phyloP scores from a whole-genome alignment of 805 yeast genomes.

The Starmera pachycereana region DNA sequence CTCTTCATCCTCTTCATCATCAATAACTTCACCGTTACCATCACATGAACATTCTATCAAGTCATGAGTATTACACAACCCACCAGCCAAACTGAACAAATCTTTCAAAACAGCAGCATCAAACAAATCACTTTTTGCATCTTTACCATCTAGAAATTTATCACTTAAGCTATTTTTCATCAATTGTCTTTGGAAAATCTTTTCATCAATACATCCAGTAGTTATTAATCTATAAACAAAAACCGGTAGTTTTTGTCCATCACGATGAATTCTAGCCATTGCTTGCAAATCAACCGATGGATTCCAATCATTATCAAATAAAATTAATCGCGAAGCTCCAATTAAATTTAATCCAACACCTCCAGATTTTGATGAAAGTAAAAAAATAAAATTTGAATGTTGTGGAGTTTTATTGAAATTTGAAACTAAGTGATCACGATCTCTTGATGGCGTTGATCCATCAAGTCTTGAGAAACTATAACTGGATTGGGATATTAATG shows the following conservation, averaged over 20 bases:
- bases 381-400: constrained; percentile 44
- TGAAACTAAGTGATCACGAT: constrained; percentile 56
- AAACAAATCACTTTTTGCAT: constrained; percentile 55
- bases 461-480: constrained; percentile 58
- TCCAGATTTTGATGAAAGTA: constrained; percentile 85
- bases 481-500: constrained; percentile 36
- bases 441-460: constrained; percentile 67
- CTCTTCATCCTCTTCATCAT: constrained; percentile 5
- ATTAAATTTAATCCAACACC: constrained; percentile 86
- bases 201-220: constrained; percentile 89
- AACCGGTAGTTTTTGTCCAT: constrained; percentile 78
- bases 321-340: constrained; percentile 69
- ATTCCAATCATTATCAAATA: constrained; percentile 96
- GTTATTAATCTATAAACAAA: constrained; percentile 75
- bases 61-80: constrained; percentile 66
- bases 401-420: constrained; percentile 34
- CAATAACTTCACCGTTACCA: constrained; percentile 38
- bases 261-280: constrained; percentile 91
- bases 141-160: constrained; percentile 15
- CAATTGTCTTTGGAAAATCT: constrained; percentile 84
- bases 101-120: constrained; percentile 60
- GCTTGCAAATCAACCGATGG: constrained; percentile 91
- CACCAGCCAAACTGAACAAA: constrained; percentile 48
- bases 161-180: constrained; percentile 41
- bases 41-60: constrained; percentile 53